Base-by-base conservation (phyloP, 1,139 yeast genomes). In the Protomyces arabidopsidicola region DNA sequence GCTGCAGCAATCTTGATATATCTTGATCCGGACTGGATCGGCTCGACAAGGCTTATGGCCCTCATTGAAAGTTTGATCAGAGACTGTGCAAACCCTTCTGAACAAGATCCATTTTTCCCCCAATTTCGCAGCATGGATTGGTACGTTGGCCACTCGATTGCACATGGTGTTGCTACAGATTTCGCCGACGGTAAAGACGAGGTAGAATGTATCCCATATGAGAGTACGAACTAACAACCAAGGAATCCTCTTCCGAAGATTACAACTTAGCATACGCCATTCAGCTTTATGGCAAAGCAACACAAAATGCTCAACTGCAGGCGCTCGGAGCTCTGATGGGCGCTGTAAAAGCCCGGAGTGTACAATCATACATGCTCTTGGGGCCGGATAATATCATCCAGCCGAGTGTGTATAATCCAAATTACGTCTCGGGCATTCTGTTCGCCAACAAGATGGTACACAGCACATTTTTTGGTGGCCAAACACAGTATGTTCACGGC, bases 131-230 rank as follows among this genome's bases (percentile, higher is more conserved):
- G 80, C 80, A 88, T 87, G 74, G 93, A 87, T 73, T 88, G 88
- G 89, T 88, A 76, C 75, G 80, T 80, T 55, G 96, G 96, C 39
- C 95, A 88, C 73, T 86, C 93, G 1, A 87, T 91, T 90, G 95
- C 95, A 6, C 82, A 82, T 65, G 95, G 95, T 16, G 76, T 88
- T 68, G 85, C 82, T 71, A 82, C 80, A 42, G 77, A 83, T 69
- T 24, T 24, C 14, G 34, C 53, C 6, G 34, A 24, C 20, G 57
- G 42, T 16, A 52, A 48, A 12, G 87, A 85, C 42, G 93, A 87
- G 71, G 95, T 95, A 12, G 5, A 24, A 18, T 27, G 6, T 27
- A 27, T 27, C 31, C 31, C 31, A 4, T 5, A 8, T 27, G 31
- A 27, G 31, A 27, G 31, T 27, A 8, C 20, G 10, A 5, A 18